Evolutionary conservation across 2,329 filamentous ascomycete genomes (phyloP).

Genomic region (Talaromyces sp.): DNA sequence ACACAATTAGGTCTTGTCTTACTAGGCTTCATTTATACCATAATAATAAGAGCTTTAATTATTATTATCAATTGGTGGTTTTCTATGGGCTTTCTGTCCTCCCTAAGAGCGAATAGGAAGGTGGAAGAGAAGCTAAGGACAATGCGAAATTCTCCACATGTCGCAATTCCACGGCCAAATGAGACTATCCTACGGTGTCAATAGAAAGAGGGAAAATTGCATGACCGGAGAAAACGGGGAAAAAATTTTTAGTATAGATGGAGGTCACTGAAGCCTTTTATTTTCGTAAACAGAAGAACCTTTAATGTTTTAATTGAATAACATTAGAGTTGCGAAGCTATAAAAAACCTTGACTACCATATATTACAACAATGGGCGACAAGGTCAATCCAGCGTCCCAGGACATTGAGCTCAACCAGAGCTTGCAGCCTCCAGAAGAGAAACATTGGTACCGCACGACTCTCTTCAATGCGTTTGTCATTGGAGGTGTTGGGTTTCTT

Average conservation of each 20-base stretch:
- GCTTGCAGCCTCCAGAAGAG: background rate
- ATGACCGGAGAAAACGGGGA: background rate
- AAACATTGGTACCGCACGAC: constrained; percentile 44
- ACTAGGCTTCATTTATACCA: too few relatives aligned
- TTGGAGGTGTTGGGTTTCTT: constrained; percentile 47
- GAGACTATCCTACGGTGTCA: background rate
- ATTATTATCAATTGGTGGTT: background rate
- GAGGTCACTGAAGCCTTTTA: background rate
- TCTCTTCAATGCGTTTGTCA: constrained; percentile 49
- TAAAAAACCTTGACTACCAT: background rate
- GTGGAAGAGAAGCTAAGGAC: background rate
- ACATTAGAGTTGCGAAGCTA: background rate
- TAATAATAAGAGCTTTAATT: too few relatives aligned
- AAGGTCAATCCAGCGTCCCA: background rate
- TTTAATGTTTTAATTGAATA: background rate
- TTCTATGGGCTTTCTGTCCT: background rate
- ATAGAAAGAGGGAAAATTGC: background rate
- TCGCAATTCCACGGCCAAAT: background rate
- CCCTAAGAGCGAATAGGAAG: background rate
- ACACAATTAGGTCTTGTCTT: too few relatives aligned
- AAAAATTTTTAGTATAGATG: background rate
- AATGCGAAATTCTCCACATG: background rate
- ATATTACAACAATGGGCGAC: background rate
- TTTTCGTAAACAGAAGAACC: background rate
- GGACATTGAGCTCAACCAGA: background rate